Evolutionary conservation across 129 eudicot species (phyloP), one percentile per base, ranked within the genome.

Genomic region (Tagetes patula): DNA sequence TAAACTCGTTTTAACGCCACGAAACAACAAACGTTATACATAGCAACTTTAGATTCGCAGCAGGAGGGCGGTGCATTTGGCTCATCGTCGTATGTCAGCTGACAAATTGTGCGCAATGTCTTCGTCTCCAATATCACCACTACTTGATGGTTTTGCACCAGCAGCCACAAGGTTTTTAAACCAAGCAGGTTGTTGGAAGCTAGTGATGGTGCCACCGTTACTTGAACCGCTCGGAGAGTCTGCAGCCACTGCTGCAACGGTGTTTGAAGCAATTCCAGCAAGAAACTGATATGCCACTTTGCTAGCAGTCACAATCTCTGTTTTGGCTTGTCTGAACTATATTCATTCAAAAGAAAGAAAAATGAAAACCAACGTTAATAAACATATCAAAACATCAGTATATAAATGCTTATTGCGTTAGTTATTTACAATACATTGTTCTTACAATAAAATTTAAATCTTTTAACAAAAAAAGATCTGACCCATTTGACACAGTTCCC

Each of bases 291-390:
- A 94, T 39, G 97, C 98, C 80, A 90, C 97, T 62, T 83, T 94
- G 86, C 98, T 90, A 13, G 97, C 96, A 8, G 96, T 64, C 40
- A 90, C 97, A 2, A 94, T 94, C 88, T 94, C 98, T 0, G 98
- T 86, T 83, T 90, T 94, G 20, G 98, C 98, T 86, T 94, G 98
- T 71, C 92, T 94, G 53, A 87, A 83, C 98, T 94, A 84, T 79
- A 84, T 32, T 39, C 69, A 71, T 4, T 41, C 1, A 14, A 65
- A 54, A n/a, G 49, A 12, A 71, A 14, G 45, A 13, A 31, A 48
- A 5, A 33, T 2, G 41, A 71, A 52, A 8, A 52, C 31, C 49
- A 0, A 12, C 6, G 47, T 12, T 54, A 42, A 39, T 33, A 55
- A 66, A 61, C 13, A 49, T 30, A 39, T 37, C 6, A 3, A 36